A percentile compares a stretch with the other conserved stretches of the same genome.
Evolutionary conservation across 179 eudicot species (phyloP).

Genomic region (Beta macrorhiza): DNA sequence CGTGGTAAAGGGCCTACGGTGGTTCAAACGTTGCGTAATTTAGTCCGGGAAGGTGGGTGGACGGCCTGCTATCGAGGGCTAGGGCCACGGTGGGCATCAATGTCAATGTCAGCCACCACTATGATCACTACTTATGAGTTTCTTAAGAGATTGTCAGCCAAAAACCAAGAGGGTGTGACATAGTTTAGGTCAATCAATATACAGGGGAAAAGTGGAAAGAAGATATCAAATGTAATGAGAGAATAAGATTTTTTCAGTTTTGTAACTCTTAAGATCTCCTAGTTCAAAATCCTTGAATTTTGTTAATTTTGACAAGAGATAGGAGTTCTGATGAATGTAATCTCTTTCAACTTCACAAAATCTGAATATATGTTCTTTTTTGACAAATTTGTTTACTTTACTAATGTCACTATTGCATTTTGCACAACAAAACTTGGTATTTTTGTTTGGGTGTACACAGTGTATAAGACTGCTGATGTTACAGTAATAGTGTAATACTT

Average conservation of each 20-base stretch:
- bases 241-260: neutral
- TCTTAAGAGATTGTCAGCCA: conserved; percentile 63
- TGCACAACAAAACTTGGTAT: conserved; percentile 1
- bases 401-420: neutral
- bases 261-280: neutral
- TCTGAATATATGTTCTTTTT: conserved; percentile 7
- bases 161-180: conserved; percentile 49
- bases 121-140: conserved; percentile 88
- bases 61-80: conserved; percentile 69
- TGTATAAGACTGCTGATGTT: neutral
- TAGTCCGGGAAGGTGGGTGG: conserved; percentile 76
- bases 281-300: conserved; percentile 11
- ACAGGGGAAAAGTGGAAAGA: conserved; percentile 6
- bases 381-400: neutral
- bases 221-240: conserved; percentile 20
- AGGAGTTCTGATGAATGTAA: conserved; percentile 21
- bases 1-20: conserved; percentile 42
- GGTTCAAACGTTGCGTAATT: conserved; percentile 53
- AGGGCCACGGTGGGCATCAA: conserved; percentile 74
- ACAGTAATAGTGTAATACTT: neutral
- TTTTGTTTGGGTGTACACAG: neutral
- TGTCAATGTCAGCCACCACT: conserved; percentile 75
- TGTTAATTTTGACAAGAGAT: neutral
- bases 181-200: conserved; percentile 16
- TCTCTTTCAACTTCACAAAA: conserved; percentile 1